Evolutionary conservation across 2,329 filamentous ascomycete genomes (phyloP).

Genomic region (Colletotrichum noveboracense): DNA sequence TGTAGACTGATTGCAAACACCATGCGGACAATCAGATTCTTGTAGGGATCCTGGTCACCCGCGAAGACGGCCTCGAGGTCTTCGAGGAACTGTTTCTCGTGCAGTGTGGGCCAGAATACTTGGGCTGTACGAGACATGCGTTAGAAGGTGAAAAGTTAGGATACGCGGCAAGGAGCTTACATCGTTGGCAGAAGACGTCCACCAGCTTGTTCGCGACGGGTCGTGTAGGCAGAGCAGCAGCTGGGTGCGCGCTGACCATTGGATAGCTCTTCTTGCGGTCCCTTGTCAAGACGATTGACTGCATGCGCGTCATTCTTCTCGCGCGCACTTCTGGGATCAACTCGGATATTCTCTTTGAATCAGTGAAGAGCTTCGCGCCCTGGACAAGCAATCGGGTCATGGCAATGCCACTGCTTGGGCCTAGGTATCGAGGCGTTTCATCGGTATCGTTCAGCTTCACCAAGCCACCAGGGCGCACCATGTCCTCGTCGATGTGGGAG

Average conservation of each 20-base stretch:
- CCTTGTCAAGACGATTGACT: conserved; percentile 59
- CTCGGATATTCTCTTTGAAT: conserved; percentile 89
- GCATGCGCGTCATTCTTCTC: conserved; percentile 62
- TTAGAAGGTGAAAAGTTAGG: conserved; percentile 18
- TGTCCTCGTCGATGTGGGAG: conserved; percentile 77
- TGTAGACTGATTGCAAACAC: conserved; percentile 95
- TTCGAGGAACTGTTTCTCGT: conserved; percentile 78
- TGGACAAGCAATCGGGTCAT: conserved; percentile 97
- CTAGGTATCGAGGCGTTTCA: conserved; percentile 86
- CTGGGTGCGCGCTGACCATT: conserved; percentile 84
- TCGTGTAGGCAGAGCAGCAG: conserved; percentile 74
- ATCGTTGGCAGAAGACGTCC: conserved; percentile 85
- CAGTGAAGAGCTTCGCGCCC: conserved; percentile 91
- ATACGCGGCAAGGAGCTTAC: conserved; percentile 49
- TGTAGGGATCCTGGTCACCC: conserved; percentile 77
- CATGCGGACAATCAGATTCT: conserved; percentile 89
- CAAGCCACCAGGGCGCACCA: conserved; percentile 84
- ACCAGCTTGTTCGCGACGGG: conserved; percentile 79
- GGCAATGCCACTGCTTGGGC: conserved; percentile 92
- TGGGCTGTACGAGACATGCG: conserved; percentile 65
- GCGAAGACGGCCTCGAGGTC: conserved; percentile 84
- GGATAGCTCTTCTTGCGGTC: conserved; percentile 87
- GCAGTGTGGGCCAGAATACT: conserved; percentile 84
- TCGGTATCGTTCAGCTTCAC: conserved; percentile 86
- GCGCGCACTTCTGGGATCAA: conserved; percentile 78